Base-by-base conservation (phyloP, 305 asterid species). In the Fraxinus albicans region DNA sequence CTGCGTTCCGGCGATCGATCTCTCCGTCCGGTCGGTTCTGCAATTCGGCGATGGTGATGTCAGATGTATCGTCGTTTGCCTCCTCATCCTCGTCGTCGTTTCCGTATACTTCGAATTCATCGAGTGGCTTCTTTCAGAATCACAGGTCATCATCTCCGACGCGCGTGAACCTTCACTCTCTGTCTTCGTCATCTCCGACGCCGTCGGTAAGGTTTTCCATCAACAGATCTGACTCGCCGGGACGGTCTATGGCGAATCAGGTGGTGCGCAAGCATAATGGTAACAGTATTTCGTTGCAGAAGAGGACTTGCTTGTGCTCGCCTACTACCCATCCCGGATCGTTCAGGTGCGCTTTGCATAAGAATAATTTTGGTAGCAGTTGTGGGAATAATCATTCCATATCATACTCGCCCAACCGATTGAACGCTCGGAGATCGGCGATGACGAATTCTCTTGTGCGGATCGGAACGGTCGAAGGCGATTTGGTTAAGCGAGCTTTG, bases 401-500 rank as follows among this genome's bases (percentile, higher is more conserved):
- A n/a, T 77, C 92, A 8, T 90, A 93, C 88, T 87, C 95, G 15
- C 89, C 95, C n/a, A 91, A 88, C 84, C 88, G 94, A 58, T 76
- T 95, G 91, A 93, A 95, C 82, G 93, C 93, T 89, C 91, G 97
- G 90, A 89, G 99, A 88, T 95, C 99, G 6, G 99, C 99, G 83
- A 95, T 95, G 99, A 95, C 97, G 86, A 95, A 95, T 86, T 94
- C 99, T n/a, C 91, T 95, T 58, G 99, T 95, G 72, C 89, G 99
- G 76, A 94, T 95, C 80, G 97, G 98, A 0, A 94, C 97, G 3
- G 99, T 95, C 0, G 99, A 95, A 87, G 99, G 99, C 0, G 99
- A 95, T 89, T 77, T 94, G 85, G 90, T 95, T 80, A 95, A 89
- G 84, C 91, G 99, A 77, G 97, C 99, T 34, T 73, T 95, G 42